A percentile compares a stretch with the other conserved stretches of the same genome.
These are phyloP conservation scores for Neurospora sp. DNA, from an alignment of 495 filamentous ascomycete species.

Conservation along the genomic window DNA sequence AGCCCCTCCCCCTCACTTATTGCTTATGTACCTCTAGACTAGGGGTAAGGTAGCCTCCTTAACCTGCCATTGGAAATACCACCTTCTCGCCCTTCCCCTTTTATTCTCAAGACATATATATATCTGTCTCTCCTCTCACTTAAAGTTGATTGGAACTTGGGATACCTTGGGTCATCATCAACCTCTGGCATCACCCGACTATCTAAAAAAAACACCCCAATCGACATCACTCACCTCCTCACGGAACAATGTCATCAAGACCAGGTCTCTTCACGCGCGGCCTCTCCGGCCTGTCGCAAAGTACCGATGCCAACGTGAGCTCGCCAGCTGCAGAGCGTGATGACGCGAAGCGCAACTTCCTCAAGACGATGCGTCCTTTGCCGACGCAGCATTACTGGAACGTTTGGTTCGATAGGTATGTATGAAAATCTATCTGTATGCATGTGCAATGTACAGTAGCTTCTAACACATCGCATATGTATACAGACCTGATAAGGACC, in stretches of 20 bases:
- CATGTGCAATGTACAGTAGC: not conserved
- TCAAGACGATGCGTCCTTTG: constrained; percentile 48
- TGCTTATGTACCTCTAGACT: not conserved
- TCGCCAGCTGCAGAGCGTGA: constrained; percentile 47
- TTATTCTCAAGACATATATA: not conserved
- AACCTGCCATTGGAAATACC: not conserved
- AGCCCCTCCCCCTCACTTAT: not conserved
- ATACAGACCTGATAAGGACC: constrained; percentile 1
- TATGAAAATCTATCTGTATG: not conserved
- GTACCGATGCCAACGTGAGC: constrained; percentile 37
- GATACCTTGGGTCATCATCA: not conserved
- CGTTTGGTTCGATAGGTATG: constrained; percentile 47
- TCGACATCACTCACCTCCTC: not conserved
- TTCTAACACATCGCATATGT: not conserved
- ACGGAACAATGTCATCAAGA: constrained; percentile 33
- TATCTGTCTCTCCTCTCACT: not conserved
- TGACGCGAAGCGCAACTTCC: constrained; percentile 49
- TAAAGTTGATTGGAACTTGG: not conserved
- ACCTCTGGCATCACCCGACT: not conserved
- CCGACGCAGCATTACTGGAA: constrained; percentile 53
- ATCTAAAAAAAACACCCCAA: not conserved
- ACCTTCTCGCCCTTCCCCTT: not conserved
- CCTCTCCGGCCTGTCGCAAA: constrained; percentile 41
- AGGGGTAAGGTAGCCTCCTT: not conserved
- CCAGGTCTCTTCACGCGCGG: constrained; percentile 44